Percentiles rank a stretch among this genome's conserved stretches.
These are phyloP conservation scores for Sporothrix brunneoviolacea DNA, from an alignment of 2,329 filamentous ascomycete genomes.

Conservation along the genomic window DNA sequence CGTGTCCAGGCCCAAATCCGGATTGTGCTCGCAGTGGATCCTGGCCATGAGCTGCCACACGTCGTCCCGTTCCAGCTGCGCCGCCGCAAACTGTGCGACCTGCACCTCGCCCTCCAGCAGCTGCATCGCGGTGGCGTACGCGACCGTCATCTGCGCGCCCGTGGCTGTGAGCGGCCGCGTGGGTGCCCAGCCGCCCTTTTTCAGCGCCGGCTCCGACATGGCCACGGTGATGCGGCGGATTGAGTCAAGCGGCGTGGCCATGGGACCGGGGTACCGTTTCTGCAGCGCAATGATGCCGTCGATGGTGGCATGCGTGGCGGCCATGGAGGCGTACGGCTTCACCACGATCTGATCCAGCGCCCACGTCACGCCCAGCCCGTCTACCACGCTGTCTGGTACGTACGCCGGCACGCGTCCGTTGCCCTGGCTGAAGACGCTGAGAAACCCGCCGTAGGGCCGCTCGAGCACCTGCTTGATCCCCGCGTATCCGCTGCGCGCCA, in stretches of 20 bases:
- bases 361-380: constrained; percentile 31
- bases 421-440: constrained; percentile 30
- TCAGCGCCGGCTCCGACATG: constrained; percentile 23
- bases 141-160: constrained; percentile 33
- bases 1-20: constrained; percentile 18
- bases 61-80: constrained; percentile 28
- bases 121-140: constrained; percentile 31
- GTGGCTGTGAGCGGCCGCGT: constrained; percentile 28
- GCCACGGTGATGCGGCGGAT: constrained; percentile 26
- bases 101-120: constrained; percentile 31
- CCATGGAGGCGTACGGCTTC: constrained; percentile 33
- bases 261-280: constrained; percentile 19
- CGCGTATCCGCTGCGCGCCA: constrained; percentile 32
- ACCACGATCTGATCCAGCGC: constrained; percentile 28
- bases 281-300: constrained; percentile 30
- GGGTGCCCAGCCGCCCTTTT: constrained; percentile 31
- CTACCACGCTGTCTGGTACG: constrained; percentile 21
- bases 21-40: constrained; percentile 16
- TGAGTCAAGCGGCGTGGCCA: constrained; percentile 18
- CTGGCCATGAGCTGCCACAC: constrained; percentile 30
- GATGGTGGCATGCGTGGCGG: constrained; percentile 29
- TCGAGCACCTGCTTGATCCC: constrained; percentile 38
- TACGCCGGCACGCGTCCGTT: not conserved
- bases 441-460: constrained; percentile 34
- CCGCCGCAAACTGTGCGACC: constrained; percentile 26